Percentiles rank a stretch among this genome's conserved stretches.
Evolutionary conservation across 2,329 filamentous ascomycete species (phyloP).

Genomic region (Aspergillus neotritici): DNA sequence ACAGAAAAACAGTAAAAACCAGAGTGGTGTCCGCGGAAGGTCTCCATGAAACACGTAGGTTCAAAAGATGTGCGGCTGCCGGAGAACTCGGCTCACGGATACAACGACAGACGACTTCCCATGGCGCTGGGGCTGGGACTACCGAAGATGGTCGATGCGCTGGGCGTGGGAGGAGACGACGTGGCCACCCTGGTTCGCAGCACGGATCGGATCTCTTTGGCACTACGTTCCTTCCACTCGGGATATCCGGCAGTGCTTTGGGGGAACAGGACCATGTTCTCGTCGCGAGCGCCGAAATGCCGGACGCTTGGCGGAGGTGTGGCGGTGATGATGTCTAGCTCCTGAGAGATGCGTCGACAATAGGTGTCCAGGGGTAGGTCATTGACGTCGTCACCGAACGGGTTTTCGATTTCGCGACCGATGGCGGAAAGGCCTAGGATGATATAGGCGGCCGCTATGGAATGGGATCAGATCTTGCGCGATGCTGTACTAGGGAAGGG

Average conservation of each 20-base stretch:
- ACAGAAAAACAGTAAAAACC: too few species aligned
- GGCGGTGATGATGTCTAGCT: slow-evolving; percentile 68
- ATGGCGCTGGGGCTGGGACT: too few species aligned
- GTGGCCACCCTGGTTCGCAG: slow-evolving; percentile 33
- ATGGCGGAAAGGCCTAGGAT: slow-evolving; percentile 73
- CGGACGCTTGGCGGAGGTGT: slow-evolving; percentile 47
- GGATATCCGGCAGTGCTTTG: slow-evolving; percentile 43
- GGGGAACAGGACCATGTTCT: slow-evolving; percentile 35
- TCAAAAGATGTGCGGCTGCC: slow-evolving; percentile 8
- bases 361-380: slow-evolving; percentile 71
- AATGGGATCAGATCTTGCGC: too few species aligned
- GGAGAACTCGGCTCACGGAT: slow-evolving; percentile 8
- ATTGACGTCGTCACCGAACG: slow-evolving; percentile 78
- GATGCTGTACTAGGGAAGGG: background rate
- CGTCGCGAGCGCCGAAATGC: slow-evolving; percentile 42
- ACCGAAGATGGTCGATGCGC: background rate
- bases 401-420: slow-evolving; percentile 77
- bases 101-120: too few species aligned
- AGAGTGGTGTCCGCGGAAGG: too few species aligned
- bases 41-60: too few species aligned
- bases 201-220: slow-evolving; percentile 43
- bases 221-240: slow-evolving; percentile 46
- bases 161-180: slow-evolving; percentile 4
- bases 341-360: slow-evolving; percentile 67
- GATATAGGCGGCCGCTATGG: slow-evolving; percentile 62